Base-by-base conservation (phyloP, 1,139 yeast species). In the Blastobotrys capitulatus region DNA sequence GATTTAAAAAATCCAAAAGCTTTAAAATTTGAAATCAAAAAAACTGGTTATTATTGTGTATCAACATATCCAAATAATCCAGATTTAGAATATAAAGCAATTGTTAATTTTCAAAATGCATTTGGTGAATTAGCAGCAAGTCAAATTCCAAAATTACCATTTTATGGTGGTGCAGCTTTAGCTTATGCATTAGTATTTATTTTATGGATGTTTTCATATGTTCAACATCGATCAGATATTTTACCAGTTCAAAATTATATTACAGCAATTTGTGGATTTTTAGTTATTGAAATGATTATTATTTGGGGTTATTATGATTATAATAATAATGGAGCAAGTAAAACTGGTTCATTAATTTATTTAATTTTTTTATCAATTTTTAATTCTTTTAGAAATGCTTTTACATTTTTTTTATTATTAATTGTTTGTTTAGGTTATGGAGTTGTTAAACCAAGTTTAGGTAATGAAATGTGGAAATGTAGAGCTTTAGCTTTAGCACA, bases 371-470 rank as follows among this genome's bases (percentile, higher is more conserved):
- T 90, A 46, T 83, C 97, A 1, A 64, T 88, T 26, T 71, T 90
- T 65, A 87, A 88, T 64, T 80, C 96, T 1, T 79, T 81, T 57
- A 85, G 95, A 61, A 78, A 87, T 52, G 83, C 97, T 1, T 88
- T 88, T 64, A 86, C 97, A 9, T 86, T 92, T 70, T 94, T 90
- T 70, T 71, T 94, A 60, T 72, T 94, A 51, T 74, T 92, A 55
- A 83, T 90, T 60, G 92, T 94, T 52, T 78, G 95, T 16, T 73
- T 90, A 57, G 98, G 98, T 32, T 94, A 90, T 67, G 97, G 98
- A 53, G 92, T 94, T 48, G 98, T 94, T 38, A 68, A 63, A 60
- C 87, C 96, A 47, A 84, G 89, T 57, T 76, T 94, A 54, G 88
- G 89, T 48, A 80, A 78, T 53, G 65, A 79, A 42, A 89, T 94